Base-by-base conservation (phyloP, 2,329 filamentous ascomycete species). In the Aciculosporium take region DNA sequence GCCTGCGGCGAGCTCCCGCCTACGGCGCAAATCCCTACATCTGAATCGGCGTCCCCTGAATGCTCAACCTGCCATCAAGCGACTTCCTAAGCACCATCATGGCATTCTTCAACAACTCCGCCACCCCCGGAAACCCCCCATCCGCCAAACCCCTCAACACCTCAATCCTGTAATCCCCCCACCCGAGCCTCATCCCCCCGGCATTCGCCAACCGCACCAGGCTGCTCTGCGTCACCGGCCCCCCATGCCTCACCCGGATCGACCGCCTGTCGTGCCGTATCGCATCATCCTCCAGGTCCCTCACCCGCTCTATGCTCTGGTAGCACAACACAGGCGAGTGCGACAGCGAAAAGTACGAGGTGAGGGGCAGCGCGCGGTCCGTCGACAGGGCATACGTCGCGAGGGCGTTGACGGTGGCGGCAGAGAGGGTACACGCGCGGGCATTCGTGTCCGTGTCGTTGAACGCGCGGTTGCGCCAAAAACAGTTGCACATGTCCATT, bases 401-500 rank as follows among this genome's bases (percentile, higher is more conserved):
- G 29, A 79, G 59, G 2, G 53, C 52, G 7, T 61, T 52, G 12
- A 72, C 62, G 1, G 77, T 63, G 0, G 61, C 46, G 9, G 53
- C 51, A 12, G 70, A 56, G 6, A 74, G 48, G 44, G 71, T 59
- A 49, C 73, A 77, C 7, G 73, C 76, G 40, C 69, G 66, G 2
- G 75, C 68, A 51, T 78, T 78, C n/a, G 70, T 62, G 48, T 89
- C 83, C 2, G 66, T 64, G 10, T 64, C 63, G 44, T 75, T 75
- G 45, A 93, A 80, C 1, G 81, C 85, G 10, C 79, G 74, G 18
- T 75, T 74, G 7, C 84, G 74, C 85, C 85, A 93, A 36, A 91
- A 58, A 39, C 83, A 76, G 55, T 93, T 93, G 65, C 84, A 88
- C 25, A 87, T 72, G 55, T 94, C 86, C 76, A 91, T 88, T 25